phyloP scores from a whole-genome alignment of 163 green algal genomes.

The Chlamydomonas reinhardtii region DNA sequence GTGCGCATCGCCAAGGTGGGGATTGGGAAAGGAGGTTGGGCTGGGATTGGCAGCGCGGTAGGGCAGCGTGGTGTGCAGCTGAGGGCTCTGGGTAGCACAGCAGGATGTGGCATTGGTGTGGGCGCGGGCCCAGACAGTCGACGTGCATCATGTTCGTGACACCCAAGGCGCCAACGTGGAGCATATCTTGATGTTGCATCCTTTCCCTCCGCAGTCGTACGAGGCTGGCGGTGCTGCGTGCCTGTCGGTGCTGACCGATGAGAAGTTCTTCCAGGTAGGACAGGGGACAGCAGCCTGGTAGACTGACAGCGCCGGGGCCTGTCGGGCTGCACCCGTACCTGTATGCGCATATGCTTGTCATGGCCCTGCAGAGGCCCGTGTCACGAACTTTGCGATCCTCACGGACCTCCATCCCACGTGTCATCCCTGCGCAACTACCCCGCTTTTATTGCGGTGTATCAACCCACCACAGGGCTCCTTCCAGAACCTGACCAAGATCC shows the following conservation, averaged over 20 bases:
- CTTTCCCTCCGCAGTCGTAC: constrained; percentile 84
- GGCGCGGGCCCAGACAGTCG: too few relatives aligned
- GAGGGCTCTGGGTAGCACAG: too few relatives aligned
- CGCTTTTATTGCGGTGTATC: too few relatives aligned
- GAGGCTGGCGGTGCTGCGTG: constrained; percentile 96
- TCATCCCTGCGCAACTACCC: too few relatives aligned
- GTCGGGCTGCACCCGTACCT: too few relatives aligned
- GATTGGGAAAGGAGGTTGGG: background rate
- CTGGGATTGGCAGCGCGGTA: background rate
- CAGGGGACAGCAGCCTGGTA: background rate
- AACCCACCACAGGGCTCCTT: constrained; percentile 83
- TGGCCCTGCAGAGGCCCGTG: too few relatives aligned
- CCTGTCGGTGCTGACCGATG: constrained; percentile 96
- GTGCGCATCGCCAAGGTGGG: constrained; percentile 60
- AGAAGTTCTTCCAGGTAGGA: constrained; percentile 95
- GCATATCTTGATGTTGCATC: background rate
- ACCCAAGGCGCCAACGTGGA: too few relatives aligned
- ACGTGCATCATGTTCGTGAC: too few relatives aligned
- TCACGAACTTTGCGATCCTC: too few relatives aligned
- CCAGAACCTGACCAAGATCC: constrained; percentile 93
- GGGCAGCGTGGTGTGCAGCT: background rate
- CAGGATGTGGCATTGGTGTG: too few relatives aligned
- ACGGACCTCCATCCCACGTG: too few relatives aligned
- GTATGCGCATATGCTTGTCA: too few relatives aligned
- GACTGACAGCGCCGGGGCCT: background rate